Evolutionary conservation across 2,329 filamentous ascomycete species (phyloP), one percentile per base, ranked within the genome.

Genomic region (Arthrobotrys pseudoclavata): DNA sequence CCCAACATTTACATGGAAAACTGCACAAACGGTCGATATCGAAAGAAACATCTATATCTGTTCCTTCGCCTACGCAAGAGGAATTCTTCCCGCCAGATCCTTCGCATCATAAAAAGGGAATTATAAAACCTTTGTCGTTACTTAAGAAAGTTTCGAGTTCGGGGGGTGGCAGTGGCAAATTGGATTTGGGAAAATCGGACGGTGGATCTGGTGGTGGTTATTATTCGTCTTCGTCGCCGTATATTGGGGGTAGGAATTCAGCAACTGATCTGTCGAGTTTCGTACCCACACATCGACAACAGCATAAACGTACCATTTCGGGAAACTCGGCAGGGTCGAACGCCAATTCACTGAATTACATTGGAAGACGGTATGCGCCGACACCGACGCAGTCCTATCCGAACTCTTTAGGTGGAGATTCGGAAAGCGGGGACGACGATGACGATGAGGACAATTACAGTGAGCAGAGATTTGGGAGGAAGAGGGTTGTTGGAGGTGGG

Each of bases 11-110:
- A 24, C 68, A 72, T 60, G 75, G 75, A 1, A 79, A 79, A 55
- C 47, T 79, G n/a, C 75, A 79, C 69, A 79, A 79, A 45, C 68
- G 75, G 47, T 79, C 75, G 53, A 70, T 67, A 57, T 79, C 75
- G n/a, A 74, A 72, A 29, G 69, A 79, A 37, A 79, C 75, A 6
- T 64, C 75, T 6, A 62, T 69, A 10, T 79, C 75, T 6, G 68
- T 68, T 5, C 67, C 69, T 4, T 69, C 75, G 3, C 68, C 75
- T 5, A 74, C 75, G 13, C 42, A 40, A 12, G 57, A 63, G 34
- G 68, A 72, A 50, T 72, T 79, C 53, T 78, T 78, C 55, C 69
- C 75, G 26, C 18, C 64, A 15, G 75, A 79, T 34, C 31, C 68
- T 2, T 55, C 75, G 10, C 68, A 79, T 64, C 75, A 79, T 62